These are phyloP conservation scores for Gossypium australe DNA, from an alignment of 345 rosid species.

Conservation along the genomic window DNA sequence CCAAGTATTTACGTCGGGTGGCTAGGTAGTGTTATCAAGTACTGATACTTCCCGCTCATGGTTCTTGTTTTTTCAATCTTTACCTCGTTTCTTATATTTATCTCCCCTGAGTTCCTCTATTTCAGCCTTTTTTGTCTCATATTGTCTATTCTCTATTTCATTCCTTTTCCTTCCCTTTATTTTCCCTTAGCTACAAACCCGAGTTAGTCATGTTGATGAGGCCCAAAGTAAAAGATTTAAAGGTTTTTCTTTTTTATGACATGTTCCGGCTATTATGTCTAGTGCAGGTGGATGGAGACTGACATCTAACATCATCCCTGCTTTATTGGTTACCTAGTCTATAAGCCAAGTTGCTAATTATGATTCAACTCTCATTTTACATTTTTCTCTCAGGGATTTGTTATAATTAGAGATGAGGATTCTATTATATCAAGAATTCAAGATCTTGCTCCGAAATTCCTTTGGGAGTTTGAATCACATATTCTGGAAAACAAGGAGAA, in stretches of 20 bases:
- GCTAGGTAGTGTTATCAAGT: neutral
- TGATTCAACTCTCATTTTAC: neutral
- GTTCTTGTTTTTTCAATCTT: neutral
- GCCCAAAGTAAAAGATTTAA: neutral
- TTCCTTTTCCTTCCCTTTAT: neutral
- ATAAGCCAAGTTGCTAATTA: neutral
- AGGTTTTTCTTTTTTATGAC: neutral
- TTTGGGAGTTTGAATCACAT: conserved; percentile 76
- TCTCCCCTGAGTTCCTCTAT: neutral
- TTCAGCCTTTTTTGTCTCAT: neutral
- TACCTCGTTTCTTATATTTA: neutral
- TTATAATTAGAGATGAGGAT: conserved; percentile 77
- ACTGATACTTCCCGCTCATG: neutral
- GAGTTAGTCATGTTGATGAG: neutral
- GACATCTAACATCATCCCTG: neutral
- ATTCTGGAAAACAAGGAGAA: conserved; percentile 52
- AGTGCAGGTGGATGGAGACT: neutral
- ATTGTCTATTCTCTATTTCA: neutral
- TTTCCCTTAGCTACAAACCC: neutral
- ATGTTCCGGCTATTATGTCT: neutral
- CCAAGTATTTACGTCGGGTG: neutral
- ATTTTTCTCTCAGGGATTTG: conserved; percentile 53
- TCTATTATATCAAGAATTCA: conserved; percentile 42
- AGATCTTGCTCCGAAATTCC: conserved; percentile 60
- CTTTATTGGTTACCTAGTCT: neutral